Base-by-base conservation (phyloP, 768 basidiomycete species). In the Dentipellis fragilis region DNA sequence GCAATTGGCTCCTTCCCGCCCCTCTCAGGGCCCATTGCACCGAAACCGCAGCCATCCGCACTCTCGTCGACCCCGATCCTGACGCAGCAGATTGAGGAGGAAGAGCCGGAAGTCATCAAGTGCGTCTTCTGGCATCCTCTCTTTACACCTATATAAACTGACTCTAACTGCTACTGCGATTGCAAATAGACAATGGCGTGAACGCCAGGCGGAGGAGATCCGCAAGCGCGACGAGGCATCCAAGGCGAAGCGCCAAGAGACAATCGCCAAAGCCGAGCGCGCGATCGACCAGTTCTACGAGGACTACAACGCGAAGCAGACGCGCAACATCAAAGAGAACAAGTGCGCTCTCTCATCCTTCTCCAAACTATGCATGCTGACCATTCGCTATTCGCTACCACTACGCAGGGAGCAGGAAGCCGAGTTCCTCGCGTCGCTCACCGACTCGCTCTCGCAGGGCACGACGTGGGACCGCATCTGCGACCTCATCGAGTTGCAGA, bases 381-480 rank as follows among this genome's bases (percentile, higher is more conserved):
- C 29, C 29, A 29, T 29, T 3, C n/a, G n/a, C n/a, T 29, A 3
- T 29, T 29, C 29, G 29, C 29, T 23, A 16, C 16, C 29, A 1
- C 47, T 12, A 17, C 14, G 22, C 66, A 98, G 95, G 75, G 87
- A 96, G 67, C 77, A 85, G 59, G 95, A 98, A 69, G 81, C 83
- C 17, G 81, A 85, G 56, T 97, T 87, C 73, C 65, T 94, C 40
- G 76, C 81, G 14, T 71, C 73, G n/a, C 74, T 93, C 54, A 81
- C 81, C 19, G 85, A 84, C 49, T 80, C 84, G 10, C 81, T 98
- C 51, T 85, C 91, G 0, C 76, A 80, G 54, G 96, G 95, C 22
- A 96, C 95, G 19, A 95, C 93, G 8, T 99, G 95, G 95, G 84
- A 93, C 63, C 87, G 96, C 38, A 95, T 99, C 65, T 87, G 85